These are phyloP conservation scores for Aspergillus pseudotamarii DNA, from an alignment of 2,329 filamentous ascomycete genomes.

Conservation along the genomic window DNA sequence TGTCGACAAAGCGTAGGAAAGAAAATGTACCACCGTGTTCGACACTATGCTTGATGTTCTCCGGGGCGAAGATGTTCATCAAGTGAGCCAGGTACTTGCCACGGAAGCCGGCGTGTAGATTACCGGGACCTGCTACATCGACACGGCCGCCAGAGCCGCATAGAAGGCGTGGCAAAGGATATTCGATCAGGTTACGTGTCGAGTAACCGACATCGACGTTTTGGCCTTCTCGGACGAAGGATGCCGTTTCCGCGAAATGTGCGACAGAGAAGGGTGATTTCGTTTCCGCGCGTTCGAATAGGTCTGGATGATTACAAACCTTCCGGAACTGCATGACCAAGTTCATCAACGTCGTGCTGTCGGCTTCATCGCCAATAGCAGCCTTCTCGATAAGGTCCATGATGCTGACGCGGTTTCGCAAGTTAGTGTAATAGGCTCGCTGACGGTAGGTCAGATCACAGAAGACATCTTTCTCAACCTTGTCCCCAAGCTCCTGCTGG, in stretches of 20 bases:
- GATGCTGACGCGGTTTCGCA: slow-evolving; percentile 96
- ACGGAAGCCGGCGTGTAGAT: slow-evolving; percentile 75
- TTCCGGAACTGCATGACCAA: slow-evolving; percentile 99
- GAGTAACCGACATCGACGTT: slow-evolving; percentile 84
- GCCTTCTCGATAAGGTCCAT: slow-evolving; percentile 99
- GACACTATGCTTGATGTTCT: slow-evolving; percentile 70
- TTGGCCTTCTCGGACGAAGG: slow-evolving; percentile 85
- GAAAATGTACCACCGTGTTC: slow-evolving; percentile 72
- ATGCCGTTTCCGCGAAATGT: slow-evolving; percentile 93
- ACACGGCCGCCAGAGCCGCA: slow-evolving; percentile 79
- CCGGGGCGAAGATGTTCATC: slow-evolving; percentile 87
- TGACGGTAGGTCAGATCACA: slow-evolving; percentile 97
- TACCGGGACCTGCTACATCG: slow-evolving; percentile 71
- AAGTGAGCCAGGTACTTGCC: slow-evolving; percentile 75
- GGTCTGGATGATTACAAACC: slow-evolving; percentile 96
- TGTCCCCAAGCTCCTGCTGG: slow-evolving; percentile 97
- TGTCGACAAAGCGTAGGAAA: slow-evolving; percentile 85
- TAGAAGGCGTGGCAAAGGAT: slow-evolving; percentile 77
- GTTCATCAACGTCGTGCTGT: slow-evolving; percentile 97
- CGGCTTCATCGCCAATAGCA: slow-evolving; percentile 88
- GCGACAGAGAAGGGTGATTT: slow-evolving; percentile 80
- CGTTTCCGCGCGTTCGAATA: slow-evolving; percentile 94
- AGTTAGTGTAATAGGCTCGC: slow-evolving; percentile 85
- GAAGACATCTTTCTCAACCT: slow-evolving; percentile 95
- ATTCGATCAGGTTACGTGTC: slow-evolving; percentile 82